Percentiles rank a stretch among this genome's conserved stretches.
Evolutionary conservation across 768 basidiomycete species (phyloP).

Genomic region (Pleurotus platypus): DNA sequence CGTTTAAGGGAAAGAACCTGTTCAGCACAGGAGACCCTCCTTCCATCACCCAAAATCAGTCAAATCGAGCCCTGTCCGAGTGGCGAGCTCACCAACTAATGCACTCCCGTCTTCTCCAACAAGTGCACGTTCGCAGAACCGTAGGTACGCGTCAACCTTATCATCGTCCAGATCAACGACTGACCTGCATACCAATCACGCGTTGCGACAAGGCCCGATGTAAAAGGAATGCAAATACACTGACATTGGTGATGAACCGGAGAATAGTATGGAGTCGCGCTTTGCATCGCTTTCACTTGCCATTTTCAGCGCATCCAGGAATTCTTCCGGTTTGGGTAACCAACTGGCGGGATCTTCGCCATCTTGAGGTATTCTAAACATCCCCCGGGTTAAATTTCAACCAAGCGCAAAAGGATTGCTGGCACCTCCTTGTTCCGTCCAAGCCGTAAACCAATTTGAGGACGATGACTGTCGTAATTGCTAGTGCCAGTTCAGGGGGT

Average conservation of each 20-base stretch:
- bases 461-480: constrained; percentile 59
- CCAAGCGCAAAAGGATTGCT: background rate
- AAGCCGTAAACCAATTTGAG: constrained; percentile 86
- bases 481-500: constrained; percentile 64
- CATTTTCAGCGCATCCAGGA: constrained; percentile 37
- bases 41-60: constrained; percentile 3
- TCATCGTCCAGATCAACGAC: constrained; percentile 47
- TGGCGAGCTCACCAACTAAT: constrained; percentile 18
- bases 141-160: constrained; percentile 61
- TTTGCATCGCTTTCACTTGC: constrained; percentile 30
- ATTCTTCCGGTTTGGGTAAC: constrained; percentile 49
- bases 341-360: constrained; percentile 56
- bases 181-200: constrained; percentile 33
- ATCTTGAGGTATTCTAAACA: constrained; percentile 38
- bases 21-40: constrained; percentile 28
- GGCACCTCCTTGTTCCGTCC: constrained; percentile 63
- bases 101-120: constrained; percentile 12
- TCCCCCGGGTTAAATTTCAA: background rate
- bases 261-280: constrained; percentile 32
- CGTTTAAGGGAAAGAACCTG: constrained; percentile 38
- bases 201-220: background rate
- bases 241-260: constrained; percentile 43
- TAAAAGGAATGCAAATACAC: constrained; percentile 16
- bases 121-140: constrained; percentile 59
- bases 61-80: constrained; percentile 12